Percentiles rank a stretch among this genome's conserved stretches.
These are phyloP conservation scores for Metschnikowia colocasiae DNA, from an alignment of 805 yeast species.

Conservation along the genomic window DNA sequence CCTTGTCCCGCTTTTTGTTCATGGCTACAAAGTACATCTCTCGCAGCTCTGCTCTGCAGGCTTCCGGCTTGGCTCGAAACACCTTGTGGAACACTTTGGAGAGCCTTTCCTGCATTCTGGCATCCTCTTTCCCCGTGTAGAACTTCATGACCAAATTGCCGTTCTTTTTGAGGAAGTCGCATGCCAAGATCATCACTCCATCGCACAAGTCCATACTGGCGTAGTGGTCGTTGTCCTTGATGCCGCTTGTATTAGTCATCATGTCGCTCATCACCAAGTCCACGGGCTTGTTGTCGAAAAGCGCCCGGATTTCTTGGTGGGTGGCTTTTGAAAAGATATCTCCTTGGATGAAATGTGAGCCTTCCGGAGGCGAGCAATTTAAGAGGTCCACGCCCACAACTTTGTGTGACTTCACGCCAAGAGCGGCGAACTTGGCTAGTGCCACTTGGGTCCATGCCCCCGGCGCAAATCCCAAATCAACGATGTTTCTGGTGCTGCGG, in stretches of 20 bases:
- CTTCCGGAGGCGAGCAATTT: slow-evolving; percentile 33
- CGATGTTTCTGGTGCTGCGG: slow-evolving; percentile 52
- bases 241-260: slow-evolving; percentile 92
- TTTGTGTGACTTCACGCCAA: slow-evolving; percentile 8
- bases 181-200: slow-evolving; percentile 78
- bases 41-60: slow-evolving; percentile 73
- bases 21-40: slow-evolving; percentile 79
- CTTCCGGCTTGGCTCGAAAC: slow-evolving; percentile 69
- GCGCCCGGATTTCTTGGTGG: slow-evolving; percentile 51
- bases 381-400: slow-evolving; percentile 33
- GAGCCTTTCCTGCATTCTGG: slow-evolving; percentile 55
- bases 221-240: slow-evolving; percentile 74
- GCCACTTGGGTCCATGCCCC: slow-evolving; percentile 33
- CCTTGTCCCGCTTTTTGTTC: slow-evolving; percentile 34
- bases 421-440: slow-evolving; percentile 14
- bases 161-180: slow-evolving; percentile 61
- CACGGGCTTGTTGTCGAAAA: slow-evolving; percentile 37
- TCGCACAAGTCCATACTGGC: slow-evolving; percentile 89
- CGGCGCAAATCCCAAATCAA: slow-evolving; percentile 62
- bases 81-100: slow-evolving; percentile 60
- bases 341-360: slow-evolving; percentile 38
- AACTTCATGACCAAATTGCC: slow-evolving; percentile 83
- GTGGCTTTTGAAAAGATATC: slow-evolving; percentile 44
- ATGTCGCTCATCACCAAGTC: slow-evolving; percentile 65
- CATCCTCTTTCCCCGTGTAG: slow-evolving; percentile 79